These are phyloP conservation scores for Bruguiera sexangula DNA, from an alignment of 345 rosid genomes.

Conservation along the genomic window DNA sequence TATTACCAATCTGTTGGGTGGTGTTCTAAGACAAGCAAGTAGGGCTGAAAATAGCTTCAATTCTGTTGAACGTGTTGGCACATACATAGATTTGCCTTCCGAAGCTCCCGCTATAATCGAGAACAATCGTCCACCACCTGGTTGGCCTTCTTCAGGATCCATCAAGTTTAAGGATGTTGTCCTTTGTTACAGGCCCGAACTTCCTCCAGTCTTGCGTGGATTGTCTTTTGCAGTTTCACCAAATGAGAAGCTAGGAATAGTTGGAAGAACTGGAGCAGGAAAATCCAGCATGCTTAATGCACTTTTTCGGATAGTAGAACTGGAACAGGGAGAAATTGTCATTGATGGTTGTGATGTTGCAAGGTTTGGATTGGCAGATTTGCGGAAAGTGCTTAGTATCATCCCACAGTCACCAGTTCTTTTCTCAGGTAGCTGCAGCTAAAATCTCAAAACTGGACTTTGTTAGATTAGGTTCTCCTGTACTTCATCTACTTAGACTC, in stretches of 20 bases:
- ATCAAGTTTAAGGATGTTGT: slow-evolving; percentile 80
- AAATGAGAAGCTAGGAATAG: slow-evolving; percentile 91
- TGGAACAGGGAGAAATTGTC: slow-evolving; percentile 84
- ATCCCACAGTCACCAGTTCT: slow-evolving; percentile 99
- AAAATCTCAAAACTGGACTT: neutral
- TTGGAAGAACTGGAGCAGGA: slow-evolving; percentile 99
- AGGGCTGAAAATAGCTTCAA: slow-evolving; percentile 94
- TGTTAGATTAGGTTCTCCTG: neutral
- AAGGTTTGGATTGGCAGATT: slow-evolving; percentile 80
- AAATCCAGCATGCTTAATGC: slow-evolving; percentile 98
- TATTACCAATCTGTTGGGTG: slow-evolving; percentile 74
- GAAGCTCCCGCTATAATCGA: slow-evolving; percentile 81
- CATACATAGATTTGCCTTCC: slow-evolving; percentile 77
- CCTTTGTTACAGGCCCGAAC: slow-evolving; percentile 89
- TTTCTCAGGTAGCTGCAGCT: slow-evolving; percentile 64
- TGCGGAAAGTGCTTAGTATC: slow-evolving; percentile 87
- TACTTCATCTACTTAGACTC: neutral
- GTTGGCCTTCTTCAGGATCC: slow-evolving; percentile 96
- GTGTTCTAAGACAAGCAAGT: slow-evolving; percentile 93
- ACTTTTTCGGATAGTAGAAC: slow-evolving; percentile 83
- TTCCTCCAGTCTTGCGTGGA: slow-evolving; percentile 90
- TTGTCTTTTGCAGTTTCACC: slow-evolving; percentile 74
- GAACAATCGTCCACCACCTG: slow-evolving; percentile 90
- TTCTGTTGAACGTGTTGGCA: slow-evolving; percentile 90
- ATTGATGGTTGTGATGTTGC: slow-evolving; percentile 77